phyloP scores from a whole-genome alignment of 352 stramenopile genomes.

The Phytophthora sojae region DNA sequence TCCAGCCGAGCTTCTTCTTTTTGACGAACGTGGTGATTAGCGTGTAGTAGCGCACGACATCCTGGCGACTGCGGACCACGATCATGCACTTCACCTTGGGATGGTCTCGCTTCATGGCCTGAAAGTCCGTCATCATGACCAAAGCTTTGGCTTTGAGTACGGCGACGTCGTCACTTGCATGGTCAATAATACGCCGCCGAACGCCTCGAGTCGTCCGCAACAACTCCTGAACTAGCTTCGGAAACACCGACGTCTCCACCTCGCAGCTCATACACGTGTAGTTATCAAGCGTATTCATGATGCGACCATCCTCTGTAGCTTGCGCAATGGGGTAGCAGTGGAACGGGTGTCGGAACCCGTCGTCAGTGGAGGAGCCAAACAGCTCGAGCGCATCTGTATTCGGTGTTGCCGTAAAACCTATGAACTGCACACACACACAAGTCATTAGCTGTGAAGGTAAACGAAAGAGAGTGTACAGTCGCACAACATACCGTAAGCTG shows the following conservation, averaged over 20 bases:
- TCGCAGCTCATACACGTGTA: slow-evolving; percentile 66
- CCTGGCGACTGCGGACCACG: slow-evolving; percentile 76
- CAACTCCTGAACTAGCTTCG: slow-evolving; percentile 41
- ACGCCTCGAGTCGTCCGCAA: slow-evolving; percentile 33
- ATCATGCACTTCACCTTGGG: slow-evolving; percentile 74
- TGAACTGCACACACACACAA: slow-evolving; percentile 53
- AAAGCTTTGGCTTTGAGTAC: slow-evolving; percentile 75
- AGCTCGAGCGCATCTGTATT: slow-evolving; percentile 70
- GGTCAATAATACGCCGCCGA: slow-evolving; percentile 62
- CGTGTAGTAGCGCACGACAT: slow-evolving; percentile 82
- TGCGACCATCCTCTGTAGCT: slow-evolving; percentile 57
- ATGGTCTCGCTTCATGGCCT: slow-evolving; percentile 25
- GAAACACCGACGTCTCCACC: slow-evolving; percentile 65
- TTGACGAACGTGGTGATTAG: slow-evolving; percentile 63
- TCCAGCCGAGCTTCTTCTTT: slow-evolving; percentile 67
- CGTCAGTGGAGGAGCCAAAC: slow-evolving; percentile 53
- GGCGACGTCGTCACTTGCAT: slow-evolving; percentile 64
- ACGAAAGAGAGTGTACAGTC: neutral
- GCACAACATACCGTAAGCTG: slow-evolving; percentile 48
- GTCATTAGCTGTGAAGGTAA: neutral
- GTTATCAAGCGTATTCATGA: slow-evolving; percentile 74
- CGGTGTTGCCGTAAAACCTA: slow-evolving; percentile 84
- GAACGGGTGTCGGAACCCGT: slow-evolving; percentile 50
- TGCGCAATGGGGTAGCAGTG: slow-evolving; percentile 78
- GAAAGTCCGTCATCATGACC: slow-evolving; percentile 82